These are phyloP conservation scores for Xylaria multiplex DNA, from an alignment of 2,329 filamentous ascomycete genomes.

Conservation along the genomic window DNA sequence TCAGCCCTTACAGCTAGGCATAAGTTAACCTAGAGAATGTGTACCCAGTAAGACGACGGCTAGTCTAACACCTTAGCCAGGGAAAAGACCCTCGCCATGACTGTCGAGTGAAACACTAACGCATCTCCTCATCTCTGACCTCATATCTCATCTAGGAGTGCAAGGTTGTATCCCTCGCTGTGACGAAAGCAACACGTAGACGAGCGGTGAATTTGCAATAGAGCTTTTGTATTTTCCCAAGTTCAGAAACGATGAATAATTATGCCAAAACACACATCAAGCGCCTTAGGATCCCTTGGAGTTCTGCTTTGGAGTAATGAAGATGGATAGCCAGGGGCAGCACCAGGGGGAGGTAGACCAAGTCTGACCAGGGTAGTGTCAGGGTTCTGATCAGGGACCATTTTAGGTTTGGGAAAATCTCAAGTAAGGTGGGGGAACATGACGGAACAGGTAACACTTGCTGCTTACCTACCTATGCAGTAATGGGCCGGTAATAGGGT, in stretches of 20 bases:
- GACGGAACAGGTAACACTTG: conserved; percentile 8
- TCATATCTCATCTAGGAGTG: neutral
- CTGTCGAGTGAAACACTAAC: neutral
- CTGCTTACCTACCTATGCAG: conserved; percentile 4
- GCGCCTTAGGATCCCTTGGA: conserved; percentile 9
- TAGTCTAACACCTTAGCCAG: neutral
- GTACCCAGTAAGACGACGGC: neutral
- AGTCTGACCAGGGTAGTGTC: conserved; percentile 15
- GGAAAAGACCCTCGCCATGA: conserved; percentile 1
- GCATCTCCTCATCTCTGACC: neutral
- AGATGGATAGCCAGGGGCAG: conserved; percentile 11
- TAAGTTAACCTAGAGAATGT: neutral
- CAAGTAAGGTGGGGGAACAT: conserved; percentile 8
- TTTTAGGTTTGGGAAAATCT: conserved; percentile 5
- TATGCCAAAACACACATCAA: neutral
- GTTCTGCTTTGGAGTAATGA: neutral
- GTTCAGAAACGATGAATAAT: neutral
- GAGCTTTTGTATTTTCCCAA: conserved; percentile 1
- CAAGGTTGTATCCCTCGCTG: neutral
- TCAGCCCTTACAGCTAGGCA: neutral
- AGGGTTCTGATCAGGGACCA: conserved; percentile 1
- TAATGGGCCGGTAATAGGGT: neutral
- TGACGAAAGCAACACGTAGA: neutral
- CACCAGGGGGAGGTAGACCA: neutral
- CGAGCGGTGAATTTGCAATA: neutral